Evolutionary conservation across 192 early-diverging fungal genomes (phyloP).

Genomic region (Polychytrium aggregatum): DNA sequence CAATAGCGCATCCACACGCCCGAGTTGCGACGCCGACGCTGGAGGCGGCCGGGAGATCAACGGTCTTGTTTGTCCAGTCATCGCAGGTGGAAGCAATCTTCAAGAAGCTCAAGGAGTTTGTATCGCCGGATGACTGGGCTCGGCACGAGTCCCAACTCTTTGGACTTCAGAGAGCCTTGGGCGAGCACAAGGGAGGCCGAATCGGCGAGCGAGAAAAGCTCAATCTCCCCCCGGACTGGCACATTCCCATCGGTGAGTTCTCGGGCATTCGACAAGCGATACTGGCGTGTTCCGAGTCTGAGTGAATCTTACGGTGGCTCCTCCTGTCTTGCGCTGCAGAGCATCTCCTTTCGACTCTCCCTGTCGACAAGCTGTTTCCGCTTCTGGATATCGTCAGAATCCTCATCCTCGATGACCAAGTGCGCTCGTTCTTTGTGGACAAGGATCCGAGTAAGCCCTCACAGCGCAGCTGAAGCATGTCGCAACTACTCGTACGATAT

Average conservation of each 20-base stretch:
- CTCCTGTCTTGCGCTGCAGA: too few species aligned
- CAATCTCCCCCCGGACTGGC: too few species aligned
- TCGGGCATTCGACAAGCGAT: too few species aligned
- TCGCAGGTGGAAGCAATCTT: slow-evolving; percentile 33
- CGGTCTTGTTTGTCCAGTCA: slow-evolving; percentile 21
- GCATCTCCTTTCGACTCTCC: slow-evolving; percentile 10
- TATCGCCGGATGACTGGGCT: not conserved
- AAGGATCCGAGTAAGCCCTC: slow-evolving; percentile 5
- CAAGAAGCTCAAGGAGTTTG: slow-evolving; percentile 16
- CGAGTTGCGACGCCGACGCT: slow-evolving; percentile 27
- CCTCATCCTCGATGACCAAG: slow-evolving; percentile 30
- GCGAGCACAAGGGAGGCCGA: too few species aligned
- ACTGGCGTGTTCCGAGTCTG: too few species aligned
- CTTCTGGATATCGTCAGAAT: slow-evolving; percentile 52
- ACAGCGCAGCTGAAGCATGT: slow-evolving; percentile 1
- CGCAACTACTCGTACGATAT: not conserved
- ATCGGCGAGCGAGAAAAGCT: too few species aligned
- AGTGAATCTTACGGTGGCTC: too few species aligned
- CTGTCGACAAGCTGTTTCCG: slow-evolving; percentile 45
- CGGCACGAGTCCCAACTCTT: not conserved
- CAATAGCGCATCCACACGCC: slow-evolving; percentile 48
- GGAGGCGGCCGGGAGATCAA: slow-evolving; percentile 17
- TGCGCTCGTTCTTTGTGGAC: slow-evolving; percentile 33
- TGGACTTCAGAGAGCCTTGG: not conserved
- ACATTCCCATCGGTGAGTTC: too few species aligned